Base-by-base conservation (phyloP, 176 grass and related monocot species). In the Oryza glumipatula region DNA sequence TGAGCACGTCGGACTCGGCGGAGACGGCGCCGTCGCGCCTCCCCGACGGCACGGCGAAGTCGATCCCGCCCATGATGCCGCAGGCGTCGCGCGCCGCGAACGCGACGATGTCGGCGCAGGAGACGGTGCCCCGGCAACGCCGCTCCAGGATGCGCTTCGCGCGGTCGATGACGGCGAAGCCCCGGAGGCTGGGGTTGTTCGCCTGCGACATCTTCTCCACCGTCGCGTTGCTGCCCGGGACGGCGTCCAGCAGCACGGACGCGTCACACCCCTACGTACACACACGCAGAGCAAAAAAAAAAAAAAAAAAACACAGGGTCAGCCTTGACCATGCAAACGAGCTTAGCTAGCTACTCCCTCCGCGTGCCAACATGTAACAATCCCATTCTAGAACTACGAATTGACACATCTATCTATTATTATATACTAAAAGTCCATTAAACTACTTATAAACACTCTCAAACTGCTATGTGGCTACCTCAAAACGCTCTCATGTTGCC, bases 91-190 rank as follows among this genome's bases (percentile, higher is more conserved):
- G 83, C 12, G 83, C 90, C 0, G 90, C 90, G 69, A 92, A 86
- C 17, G 86, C 86, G 17, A 92, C 47, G 78, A 92, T 86, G 65
- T 92, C 92, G 76, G 88, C 86, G 84, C 85, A 88, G 14, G 88
- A 88, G 17, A 91, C 76, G 3, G 86, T 74, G 4, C 67, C n/a
- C 3, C 44, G 80, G 87, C 89, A 94, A 15, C n/a, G 15, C 8
- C 19, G 39, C 82, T 91, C 86, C 22, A 94, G 66, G 0, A 49
- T 43, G 3, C 56, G 58, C 74, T 94, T 94, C 0, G 84, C 86
- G 21, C 67, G 75, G 35, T 79, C 43, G 72, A 94, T 88, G 17
- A 91, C 85, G 72, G 79, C 32, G 68, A 90, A 94, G 35, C 85
- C 92, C 7, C 79, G 86, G 9, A 89, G 80, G 56, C 92, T 94